Conservation (phyloP, 208 protist genomes). For the Leishmania turanica region DNA sequence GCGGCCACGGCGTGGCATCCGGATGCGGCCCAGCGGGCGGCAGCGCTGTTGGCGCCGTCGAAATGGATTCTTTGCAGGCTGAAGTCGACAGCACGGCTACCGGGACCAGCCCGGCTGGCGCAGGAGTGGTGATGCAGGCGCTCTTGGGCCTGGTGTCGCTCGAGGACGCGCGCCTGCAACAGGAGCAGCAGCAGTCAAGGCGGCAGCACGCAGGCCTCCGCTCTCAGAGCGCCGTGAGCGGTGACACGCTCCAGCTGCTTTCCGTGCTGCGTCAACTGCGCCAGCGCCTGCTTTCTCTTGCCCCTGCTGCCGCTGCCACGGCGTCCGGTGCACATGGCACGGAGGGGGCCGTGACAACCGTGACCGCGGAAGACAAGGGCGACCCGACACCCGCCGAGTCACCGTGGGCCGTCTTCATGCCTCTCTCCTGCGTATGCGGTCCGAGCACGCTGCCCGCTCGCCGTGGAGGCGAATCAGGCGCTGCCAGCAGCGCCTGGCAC, state of each 20-base stretch:
- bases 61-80: neutral
- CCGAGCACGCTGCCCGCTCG: neutral
- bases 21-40: neutral
- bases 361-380: neutral
- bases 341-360: neutral
- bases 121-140: conserved; percentile 13
- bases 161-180: conserved; percentile 21
- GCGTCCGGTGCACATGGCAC: neutral
- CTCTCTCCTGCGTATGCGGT: neutral
- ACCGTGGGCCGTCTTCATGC: conserved; percentile 1
- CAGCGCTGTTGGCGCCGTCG: neutral
- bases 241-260: conserved; percentile 1
- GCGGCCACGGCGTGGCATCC: neutral
- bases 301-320: neutral
- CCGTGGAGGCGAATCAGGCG: neutral
- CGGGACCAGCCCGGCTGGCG: neutral
- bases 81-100: neutral
- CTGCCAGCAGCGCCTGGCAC: conserved; percentile 1
- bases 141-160: conserved; percentile 15
- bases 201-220: neutral
- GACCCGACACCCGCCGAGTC: neutral
- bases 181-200: neutral
- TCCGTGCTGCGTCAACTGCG: conserved; percentile 12
- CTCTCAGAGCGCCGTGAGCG: neutral
- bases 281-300: neutral